A percentile compares a stretch with the other conserved stretches of the same genome.
phyloP scores from a whole-genome alignment of 768 basidiomycete species.

The Chalciporus piperatus region DNA sequence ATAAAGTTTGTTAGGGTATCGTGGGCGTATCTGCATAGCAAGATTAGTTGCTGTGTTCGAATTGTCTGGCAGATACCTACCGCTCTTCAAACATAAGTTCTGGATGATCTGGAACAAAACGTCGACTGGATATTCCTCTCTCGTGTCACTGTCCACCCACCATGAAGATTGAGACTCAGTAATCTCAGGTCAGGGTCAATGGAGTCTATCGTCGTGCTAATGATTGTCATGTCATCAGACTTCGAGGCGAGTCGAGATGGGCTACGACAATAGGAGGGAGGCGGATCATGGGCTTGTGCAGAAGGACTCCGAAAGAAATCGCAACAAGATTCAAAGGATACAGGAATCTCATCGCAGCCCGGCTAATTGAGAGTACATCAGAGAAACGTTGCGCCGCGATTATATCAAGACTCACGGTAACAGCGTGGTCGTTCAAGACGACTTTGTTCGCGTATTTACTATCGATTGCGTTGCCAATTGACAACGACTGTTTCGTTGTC shows the following conservation, averaged over 20 bases:
- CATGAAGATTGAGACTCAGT: constrained; percentile 70
- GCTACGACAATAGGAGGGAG: constrained; percentile 40
- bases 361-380: constrained; percentile 7
- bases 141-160: constrained; percentile 36
- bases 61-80: constrained; percentile 35
- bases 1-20: constrained; percentile 67
- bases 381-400: background rate
- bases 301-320: constrained; percentile 38
- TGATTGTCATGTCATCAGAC: constrained; percentile 46
- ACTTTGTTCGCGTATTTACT: background rate
- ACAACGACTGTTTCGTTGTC: background rate
- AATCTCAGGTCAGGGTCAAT: constrained; percentile 53
- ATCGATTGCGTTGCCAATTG: background rate
- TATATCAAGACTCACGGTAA: constrained; percentile 7
- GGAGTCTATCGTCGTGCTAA: constrained; percentile 53
- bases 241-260: constrained; percentile 12
- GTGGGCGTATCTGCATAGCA: constrained; percentile 59
- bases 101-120: constrained; percentile 50
- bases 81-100: constrained; percentile 65
- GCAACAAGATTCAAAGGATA: constrained; percentile 41
- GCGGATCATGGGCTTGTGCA: constrained; percentile 28
- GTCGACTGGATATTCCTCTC: constrained; percentile 5
- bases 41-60: constrained; percentile 5
- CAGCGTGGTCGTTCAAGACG: background rate
- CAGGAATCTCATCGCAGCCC: constrained; percentile 17